These are phyloP conservation scores for Sanguinoderma infundibulare DNA, from an alignment of 1,284 basidiomycete species.

Conservation along the genomic window DNA sequence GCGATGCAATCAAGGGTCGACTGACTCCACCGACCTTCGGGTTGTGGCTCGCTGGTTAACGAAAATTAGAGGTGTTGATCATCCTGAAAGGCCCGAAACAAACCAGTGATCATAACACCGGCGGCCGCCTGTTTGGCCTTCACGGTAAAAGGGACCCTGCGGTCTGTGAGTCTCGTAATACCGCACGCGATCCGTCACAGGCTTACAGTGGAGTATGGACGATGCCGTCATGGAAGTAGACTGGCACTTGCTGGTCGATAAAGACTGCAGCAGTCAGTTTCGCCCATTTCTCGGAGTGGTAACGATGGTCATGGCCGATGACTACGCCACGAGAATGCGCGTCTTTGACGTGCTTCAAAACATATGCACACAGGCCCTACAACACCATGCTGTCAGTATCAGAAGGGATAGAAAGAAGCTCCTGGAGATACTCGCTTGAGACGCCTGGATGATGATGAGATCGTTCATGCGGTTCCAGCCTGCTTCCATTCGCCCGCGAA, in stretches of 20 bases:
- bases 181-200: neutral
- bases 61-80: neutral
- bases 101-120: conserved; percentile 89
- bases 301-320: conserved; percentile 81
- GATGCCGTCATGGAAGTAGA: conserved; percentile 70
- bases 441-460: conserved; percentile 80
- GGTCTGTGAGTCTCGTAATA: neutral
- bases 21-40: conserved; percentile 61
- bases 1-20: neutral
- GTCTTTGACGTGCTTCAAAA: conserved; percentile 52
- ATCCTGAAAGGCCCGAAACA: neutral
- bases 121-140: conserved; percentile 70
- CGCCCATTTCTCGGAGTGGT: conserved; percentile 81
- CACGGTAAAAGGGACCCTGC: conserved; percentile 79
- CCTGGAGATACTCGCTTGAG: conserved; percentile 58
- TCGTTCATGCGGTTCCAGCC: conserved; percentile 90
- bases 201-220: conserved; percentile 83
- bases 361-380: conserved; percentile 79
- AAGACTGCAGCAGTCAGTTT: conserved; percentile 74
- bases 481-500: conserved; percentile 83
- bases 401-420: neutral
- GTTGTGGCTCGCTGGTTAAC: conserved; percentile 77
- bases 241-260: conserved; percentile 62
- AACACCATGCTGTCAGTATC: conserved; percentile 2
- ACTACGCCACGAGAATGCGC: conserved; percentile 71